Conservation (phyloP, 2,329 filamentous ascomycete genomes). For the Tolypocladium guangdongense region DNA sequence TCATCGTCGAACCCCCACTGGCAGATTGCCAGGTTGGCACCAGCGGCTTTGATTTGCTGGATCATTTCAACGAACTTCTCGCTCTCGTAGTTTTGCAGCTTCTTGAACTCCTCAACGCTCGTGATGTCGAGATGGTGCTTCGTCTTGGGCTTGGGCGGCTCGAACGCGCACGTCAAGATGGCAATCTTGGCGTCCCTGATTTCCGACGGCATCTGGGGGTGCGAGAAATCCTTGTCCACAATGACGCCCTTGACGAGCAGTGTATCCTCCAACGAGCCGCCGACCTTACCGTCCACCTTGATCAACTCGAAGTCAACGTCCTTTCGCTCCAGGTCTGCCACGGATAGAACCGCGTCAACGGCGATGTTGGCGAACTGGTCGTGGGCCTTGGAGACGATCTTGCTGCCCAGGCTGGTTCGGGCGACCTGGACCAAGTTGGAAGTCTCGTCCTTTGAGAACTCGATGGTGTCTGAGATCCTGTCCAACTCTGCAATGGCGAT, state of each 20-base stretch:
- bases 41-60: conserved; percentile 91
- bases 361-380: conserved; percentile 97
- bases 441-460: conserved; percentile 71
- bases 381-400: conserved; percentile 98
- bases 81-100: conserved; percentile 88
- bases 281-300: conserved; percentile 98
- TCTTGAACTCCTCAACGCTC: conserved; percentile 95
- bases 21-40: conserved; percentile 94
- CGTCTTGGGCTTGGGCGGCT: conserved; percentile 98
- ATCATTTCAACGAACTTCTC: conserved; percentile 99
- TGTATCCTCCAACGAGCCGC: conserved; percentile 85
- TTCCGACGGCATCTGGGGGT: conserved; percentile 96
- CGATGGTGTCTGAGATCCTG: conserved; percentile 81
- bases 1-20: conserved; percentile 99
- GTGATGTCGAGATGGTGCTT: conserved; percentile 99
- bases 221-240: conserved; percentile 98
- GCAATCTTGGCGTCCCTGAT: conserved; percentile 93
- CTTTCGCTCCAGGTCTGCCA: conserved; percentile 89
- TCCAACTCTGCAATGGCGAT: conserved; percentile 90
- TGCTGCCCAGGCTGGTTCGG: conserved; percentile 91
- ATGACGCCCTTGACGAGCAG: conserved; percentile 96
- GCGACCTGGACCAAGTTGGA: conserved; percentile 88
- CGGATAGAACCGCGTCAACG: conserved; percentile 91
- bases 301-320: conserved; percentile 99
- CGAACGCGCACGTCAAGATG: conserved; percentile 94